Evolutionary conservation across 1,139 yeast genomes (phyloP), one percentile per base, ranked within the genome.

Genomic region (Tardiomyces blankii): DNA sequence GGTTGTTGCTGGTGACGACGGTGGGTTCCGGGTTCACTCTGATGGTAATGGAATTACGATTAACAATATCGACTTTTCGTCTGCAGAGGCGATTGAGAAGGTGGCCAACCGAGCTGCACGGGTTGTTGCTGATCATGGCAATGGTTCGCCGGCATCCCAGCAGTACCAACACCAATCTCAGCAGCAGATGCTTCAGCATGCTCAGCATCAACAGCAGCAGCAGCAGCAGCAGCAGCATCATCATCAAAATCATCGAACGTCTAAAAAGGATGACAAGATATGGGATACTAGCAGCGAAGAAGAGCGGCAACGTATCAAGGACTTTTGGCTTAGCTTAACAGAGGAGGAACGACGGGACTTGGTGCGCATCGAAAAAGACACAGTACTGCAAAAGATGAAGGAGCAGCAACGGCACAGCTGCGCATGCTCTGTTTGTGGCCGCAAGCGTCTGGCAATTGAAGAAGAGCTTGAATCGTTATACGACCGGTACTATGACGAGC

Each of bases 391-490:
- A 48, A 72, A 78, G 47, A 77, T 85, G 64, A 76, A 75, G 51
- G 76, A 74, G 45, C 80, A 78, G 56, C 81, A 72, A 56, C 66
- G 67, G 54, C 70, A 63, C 54, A 63, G 61, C 7, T 88, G 96
- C 61, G 74, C 79, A 47, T 89, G 97, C 61, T 69, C 80, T 5
- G 80, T 80, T 28, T 89, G 97, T 65, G 95, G 93, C 1, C 74
- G 87, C 45, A 79, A 84, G 54, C 78, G 81, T 53, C 68, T 72
- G 49, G 78, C 88, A 28, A 77, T 87, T 54, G 93, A 85, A 57
- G 81, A 80, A 52, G 95, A 86, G 58, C 73, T 89, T 58, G 89
- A 83, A 55, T 77, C 78, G 46, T 76, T 88, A 42, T 87, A 85
- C 55, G 76, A 76, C 50, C 72, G 74, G 3, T 75, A 73, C 53